Evolutionary conservation across 1,284 basidiomycete species (phyloP).

Genomic region (Pseudozyma sp.): DNA sequence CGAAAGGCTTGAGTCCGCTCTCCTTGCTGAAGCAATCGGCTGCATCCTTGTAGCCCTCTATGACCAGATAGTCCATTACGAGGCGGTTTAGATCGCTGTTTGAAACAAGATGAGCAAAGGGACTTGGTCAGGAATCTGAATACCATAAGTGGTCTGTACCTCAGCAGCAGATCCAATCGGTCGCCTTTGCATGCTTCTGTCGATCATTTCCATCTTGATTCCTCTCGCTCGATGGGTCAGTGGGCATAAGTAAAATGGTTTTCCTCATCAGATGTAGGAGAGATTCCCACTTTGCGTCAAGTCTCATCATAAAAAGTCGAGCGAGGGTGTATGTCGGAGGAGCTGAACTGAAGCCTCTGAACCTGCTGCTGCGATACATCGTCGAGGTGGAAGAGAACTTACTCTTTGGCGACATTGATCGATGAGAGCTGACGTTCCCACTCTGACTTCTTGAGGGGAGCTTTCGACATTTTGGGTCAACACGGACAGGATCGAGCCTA

Average conservation of each 20-base stretch:
- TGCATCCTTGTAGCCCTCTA: slow-evolving; percentile 95
- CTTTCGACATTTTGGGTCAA: slow-evolving; percentile 32
- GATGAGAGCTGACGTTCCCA: slow-evolving; percentile 72
- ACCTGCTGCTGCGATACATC: slow-evolving; percentile 4
- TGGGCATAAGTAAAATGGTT: slow-evolving; percentile 70
- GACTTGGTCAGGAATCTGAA: slow-evolving; percentile 3
- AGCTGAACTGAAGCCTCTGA: neutral
- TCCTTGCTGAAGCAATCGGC: slow-evolving; percentile 93
- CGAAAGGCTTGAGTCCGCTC: slow-evolving; percentile 77
- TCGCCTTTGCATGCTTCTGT: no score
- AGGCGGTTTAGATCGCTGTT: slow-evolving; percentile 89
- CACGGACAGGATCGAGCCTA: neutral
- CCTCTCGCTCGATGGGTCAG: slow-evolving; percentile 68
- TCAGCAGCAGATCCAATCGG: neutral
- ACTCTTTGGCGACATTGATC: slow-evolving; percentile 72
- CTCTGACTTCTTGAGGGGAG: slow-evolving; percentile 61
- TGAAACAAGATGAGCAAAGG: neutral
- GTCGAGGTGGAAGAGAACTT: slow-evolving; percentile 64
- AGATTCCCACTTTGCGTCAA: slow-evolving; percentile 74
- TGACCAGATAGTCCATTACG: slow-evolving; percentile 98
- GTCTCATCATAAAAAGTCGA: slow-evolving; percentile 71
- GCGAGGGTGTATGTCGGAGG: slow-evolving; percentile 17
- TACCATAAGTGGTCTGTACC: neutral
- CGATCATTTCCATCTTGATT: slow-evolving; percentile 3
- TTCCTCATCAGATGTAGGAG: slow-evolving; percentile 73